Base-by-base conservation (phyloP, 2,329 filamentous ascomycete species). In the Chalaropsis thielavioides region DNA sequence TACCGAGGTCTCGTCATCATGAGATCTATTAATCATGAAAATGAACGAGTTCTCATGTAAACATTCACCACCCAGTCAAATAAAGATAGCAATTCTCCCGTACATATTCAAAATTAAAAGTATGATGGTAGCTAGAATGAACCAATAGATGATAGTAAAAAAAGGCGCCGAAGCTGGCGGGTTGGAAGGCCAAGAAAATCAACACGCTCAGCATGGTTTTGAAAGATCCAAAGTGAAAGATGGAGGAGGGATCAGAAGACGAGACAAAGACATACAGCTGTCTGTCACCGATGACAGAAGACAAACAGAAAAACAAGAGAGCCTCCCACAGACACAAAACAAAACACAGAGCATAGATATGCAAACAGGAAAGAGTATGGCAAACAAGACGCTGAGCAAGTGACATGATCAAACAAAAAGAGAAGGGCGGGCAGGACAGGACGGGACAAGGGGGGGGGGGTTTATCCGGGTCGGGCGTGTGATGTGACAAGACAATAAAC, bases 241-340 rank as follows among this genome's bases (percentile, higher is more conserved):
- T 8, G 19, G 22, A 31, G 19, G 15, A 15, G 46, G 46, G 3
- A 59, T 44, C 8, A 58, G 40, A 43, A 27, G 11, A 64, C 27
- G n/a, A 59, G 41, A 62, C 19, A 35, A 1, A 64, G 40, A 46
- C 46, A 51, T 46, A n/a, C 31, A 62, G 41, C 17, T 17, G 13
- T 27, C 59, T 43, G 41, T 35, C 41, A 35, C 19, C 1, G 10
- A 49, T 27, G n/a, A 10, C 11, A 35, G 27, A 46, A 31, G 46
- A 51, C 15, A 65, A 49, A 65, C 43, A 38, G n/a, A n/a, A 44
- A 58, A 66, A 40, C 11, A 38, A 59, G 11, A 62, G 27, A 31
- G 51, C 51, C 51, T 35, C 27, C 51, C 51, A 65, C 22, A 49
- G n/a, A 43, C 19, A 65, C 4, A 60, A 22, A 44, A 19, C 1